phyloP scores from a whole-genome alignment of 129 eudicot genomes.

The Artemisia annua region DNA sequence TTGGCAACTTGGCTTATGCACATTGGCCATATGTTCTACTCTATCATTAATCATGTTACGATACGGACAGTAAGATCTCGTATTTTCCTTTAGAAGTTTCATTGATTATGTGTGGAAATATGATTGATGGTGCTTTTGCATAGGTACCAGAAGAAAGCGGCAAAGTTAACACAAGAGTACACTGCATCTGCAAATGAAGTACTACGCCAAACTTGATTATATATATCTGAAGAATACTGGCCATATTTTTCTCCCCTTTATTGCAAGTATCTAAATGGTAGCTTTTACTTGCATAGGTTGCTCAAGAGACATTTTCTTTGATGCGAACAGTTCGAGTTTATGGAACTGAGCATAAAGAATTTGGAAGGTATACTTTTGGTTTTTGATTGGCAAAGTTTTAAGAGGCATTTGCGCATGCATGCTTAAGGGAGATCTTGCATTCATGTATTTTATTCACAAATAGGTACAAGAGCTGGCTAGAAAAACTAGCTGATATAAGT shows the following conservation, averaged over 20 bases:
- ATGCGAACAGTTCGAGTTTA: conserved; percentile 98
- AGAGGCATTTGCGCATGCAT: conserved; percentile 14
- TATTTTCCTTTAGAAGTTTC: conserved; percentile 6
- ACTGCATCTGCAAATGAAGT: conserved; percentile 96
- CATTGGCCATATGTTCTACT: conserved; percentile 72
- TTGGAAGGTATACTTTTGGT: conserved; percentile 53
- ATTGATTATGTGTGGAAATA: conserved; percentile 15
- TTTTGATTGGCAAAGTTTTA: background rate
- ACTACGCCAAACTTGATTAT: conserved; percentile 23
- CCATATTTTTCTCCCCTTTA: background rate
- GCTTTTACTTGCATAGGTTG: conserved; percentile 55
- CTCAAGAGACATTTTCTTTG: conserved; percentile 95
- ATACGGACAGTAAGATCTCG: conserved; percentile 81
- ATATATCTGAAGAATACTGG: conserved; percentile 13
- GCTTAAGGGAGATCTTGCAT: conserved; percentile 13
- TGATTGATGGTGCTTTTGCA: conserved; percentile 4
- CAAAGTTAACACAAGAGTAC: conserved; percentile 83
- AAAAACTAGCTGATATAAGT: conserved; percentile 81
- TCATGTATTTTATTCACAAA: conserved; percentile 17
- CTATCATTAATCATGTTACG: conserved; percentile 67
- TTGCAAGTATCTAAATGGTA: conserved; percentile 8
- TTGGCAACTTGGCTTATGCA: conserved; percentile 93
- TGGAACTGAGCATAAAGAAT: conserved; percentile 91
- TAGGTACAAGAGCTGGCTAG: conserved; percentile 83
- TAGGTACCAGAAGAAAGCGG: conserved; percentile 99